Evolutionary conservation across 371 early-diverging fungal species (phyloP), one percentile per base, ranked within the genome.

Genomic region (Zopfochytrium polystomum): DNA sequence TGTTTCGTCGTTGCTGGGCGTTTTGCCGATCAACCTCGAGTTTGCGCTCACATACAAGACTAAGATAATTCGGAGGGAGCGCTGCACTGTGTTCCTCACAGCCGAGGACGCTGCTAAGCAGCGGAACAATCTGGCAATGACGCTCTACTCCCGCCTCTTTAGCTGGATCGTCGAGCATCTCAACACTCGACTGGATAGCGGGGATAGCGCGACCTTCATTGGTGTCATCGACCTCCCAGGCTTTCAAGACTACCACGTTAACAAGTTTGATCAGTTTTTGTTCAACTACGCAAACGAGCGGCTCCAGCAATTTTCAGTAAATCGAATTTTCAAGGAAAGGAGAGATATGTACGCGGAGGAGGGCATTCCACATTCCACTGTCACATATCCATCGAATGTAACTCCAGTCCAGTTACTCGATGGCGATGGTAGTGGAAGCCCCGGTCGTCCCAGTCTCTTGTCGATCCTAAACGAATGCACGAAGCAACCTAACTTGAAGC

Each of bases 71-170:
- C 83, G 87, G 22, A 79, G 85, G 51, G 95, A 94, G 59, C 73
- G 93, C 29, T 92, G 90, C 60, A 91, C 94, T 0, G 83, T 92
- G 4, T 90, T 91, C 66, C 72, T 95, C 48, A 90, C 79, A 59
- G 81, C 80, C 20, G 76, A 82, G 3, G 90, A 92, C 71, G 89
- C 93, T 34, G 68, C 75, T 32, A 84, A 87, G 18, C 90, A 88
- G 31, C 77, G 91, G 25, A 96, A 97, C 62, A 91, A 95, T 3
- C 87, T 96, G 2, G 92, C 96, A 27, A 96, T 94, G 73, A 93
- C 88, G 62, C 83, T 97, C 58, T 97, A 97, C 75, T 44, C 78
- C 7, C 80, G 93, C 13, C 67, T 95, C 32, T 75, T 92, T 65
- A 79, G 85, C 18, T 95, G 93, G 90, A 66, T 97, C 23, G 84